phyloP scores from a whole-genome alignment of 805 yeast species.

The Yarrowia osloensis region DNA sequence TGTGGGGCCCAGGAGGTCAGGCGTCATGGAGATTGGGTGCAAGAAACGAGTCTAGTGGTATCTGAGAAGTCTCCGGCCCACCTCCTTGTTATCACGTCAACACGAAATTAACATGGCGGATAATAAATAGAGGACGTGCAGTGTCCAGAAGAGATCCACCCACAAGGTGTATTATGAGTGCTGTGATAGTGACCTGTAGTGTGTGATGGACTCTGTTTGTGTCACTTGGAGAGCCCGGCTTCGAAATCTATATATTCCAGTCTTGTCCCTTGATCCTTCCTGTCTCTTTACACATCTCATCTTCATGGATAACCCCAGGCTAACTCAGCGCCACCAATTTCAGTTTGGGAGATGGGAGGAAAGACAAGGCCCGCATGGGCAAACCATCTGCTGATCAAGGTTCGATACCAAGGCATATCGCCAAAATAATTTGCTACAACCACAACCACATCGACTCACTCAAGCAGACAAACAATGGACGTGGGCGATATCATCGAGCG shows the following conservation, averaged over 20 bases:
- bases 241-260: no score
- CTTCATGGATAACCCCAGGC: neutral
- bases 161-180: neutral
- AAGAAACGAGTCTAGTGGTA: no score
- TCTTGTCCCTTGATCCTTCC: no score
- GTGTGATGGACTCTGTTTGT: no score
- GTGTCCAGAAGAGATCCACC: neutral
- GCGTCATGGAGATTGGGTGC: neutral
- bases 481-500: slow-evolving; percentile 70
- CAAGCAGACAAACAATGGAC: slow-evolving; percentile 1
- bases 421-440: neutral
- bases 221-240: no score
- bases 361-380: neutral
- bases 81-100: neutral
- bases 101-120: neutral
- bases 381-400: slow-evolving; percentile 16
- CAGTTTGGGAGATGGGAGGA: neutral
- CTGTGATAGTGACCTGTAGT: no score
- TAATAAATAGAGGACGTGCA: no score
- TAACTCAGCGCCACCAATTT: neutral
- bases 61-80: no score
- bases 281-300: neutral
- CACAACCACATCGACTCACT: neutral
- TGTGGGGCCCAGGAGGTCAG: no score
- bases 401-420: slow-evolving; percentile 14